Evolutionary conservation across 2,329 filamentous ascomycete species (phyloP), one percentile per base, ranked within the genome.

Genomic region (Fusarium oligoseptatum): DNA sequence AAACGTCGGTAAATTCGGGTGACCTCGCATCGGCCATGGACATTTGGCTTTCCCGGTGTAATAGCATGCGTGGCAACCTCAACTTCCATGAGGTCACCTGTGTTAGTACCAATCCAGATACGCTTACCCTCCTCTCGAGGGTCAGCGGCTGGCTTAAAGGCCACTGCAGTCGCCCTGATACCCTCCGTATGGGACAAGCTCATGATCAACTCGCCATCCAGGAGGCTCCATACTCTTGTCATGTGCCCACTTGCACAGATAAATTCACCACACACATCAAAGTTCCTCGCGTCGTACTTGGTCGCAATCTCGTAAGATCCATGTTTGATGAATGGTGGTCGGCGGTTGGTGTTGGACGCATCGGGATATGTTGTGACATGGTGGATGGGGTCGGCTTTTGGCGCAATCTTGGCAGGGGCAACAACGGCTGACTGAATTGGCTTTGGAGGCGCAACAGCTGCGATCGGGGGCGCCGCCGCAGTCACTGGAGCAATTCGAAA

Each of bases 41-140:
- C 93, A 60, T 88, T 91, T 3, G 89, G 84, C 77, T 93, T 94
- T 20, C 89, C 93, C 32, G 89, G 87, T 15, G 94, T 87, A 55
- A 98, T 87, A 39, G 88, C 90, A 79, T 95, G 92, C 1, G 91
- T 92, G 3, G 87, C 85, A 64, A 98, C 90, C 81, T 99, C 95
- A 52, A 97, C 89, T 83, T 99, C 97, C 80, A 95, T 91, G 43
- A 99, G 87, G 73, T 99, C 97, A 57, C 97, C 97, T 8, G 91
- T 87, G 76, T 93, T 97, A 50, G 93, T 98, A 9, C 97, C 97
- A 36, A 98, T 90, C 97, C 97, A 99, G 27, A 99, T 77, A 15
- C 92, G 89, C 64, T 89, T 89, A 7, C 95, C 96, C 82, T 98
- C 96, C 56, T 95, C 91, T 68, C 94, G 90, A 1, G 96, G 89